These are phyloP conservation scores for Boletus sp. DNA, from an alignment of 768 basidiomycete genomes.

Conservation along the genomic window DNA sequence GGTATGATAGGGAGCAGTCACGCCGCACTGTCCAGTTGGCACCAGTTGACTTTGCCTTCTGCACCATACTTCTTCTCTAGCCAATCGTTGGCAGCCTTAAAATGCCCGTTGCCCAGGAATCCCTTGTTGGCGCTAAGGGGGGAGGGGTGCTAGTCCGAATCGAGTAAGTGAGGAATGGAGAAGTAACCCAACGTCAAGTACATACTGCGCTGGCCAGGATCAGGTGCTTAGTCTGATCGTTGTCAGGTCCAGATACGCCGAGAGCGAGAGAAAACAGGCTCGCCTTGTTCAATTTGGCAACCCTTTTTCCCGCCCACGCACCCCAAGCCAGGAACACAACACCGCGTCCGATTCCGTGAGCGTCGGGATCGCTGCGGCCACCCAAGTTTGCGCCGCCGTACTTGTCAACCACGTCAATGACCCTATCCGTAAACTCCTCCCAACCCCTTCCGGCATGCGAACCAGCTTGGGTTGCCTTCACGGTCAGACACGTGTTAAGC, in stretches of 20 bases:
- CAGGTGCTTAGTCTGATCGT: constrained; percentile 67
- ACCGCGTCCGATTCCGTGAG: constrained; percentile 61
- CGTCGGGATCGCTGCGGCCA: constrained; percentile 31
- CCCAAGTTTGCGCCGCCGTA: constrained; percentile 72
- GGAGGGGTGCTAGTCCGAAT: constrained; percentile 68
- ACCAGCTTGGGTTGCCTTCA: constrained; percentile 67
- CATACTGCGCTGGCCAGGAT: constrained; percentile 73
- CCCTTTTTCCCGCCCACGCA: constrained; percentile 78
- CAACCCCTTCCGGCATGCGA: constrained; percentile 87
- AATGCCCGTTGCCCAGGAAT: constrained; percentile 88
- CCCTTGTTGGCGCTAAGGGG: constrained; percentile 75
- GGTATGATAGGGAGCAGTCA: constrained; percentile 17
- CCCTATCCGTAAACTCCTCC: constrained; percentile 86
- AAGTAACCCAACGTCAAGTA: constrained; percentile 16
- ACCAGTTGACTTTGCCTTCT: constrained; percentile 74
- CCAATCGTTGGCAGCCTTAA: constrained; percentile 86
- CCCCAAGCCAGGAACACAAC: constrained; percentile 93
- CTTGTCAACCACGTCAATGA: constrained; percentile 72
- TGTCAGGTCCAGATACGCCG: constrained; percentile 19
- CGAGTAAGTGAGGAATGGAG: constrained; percentile 27
- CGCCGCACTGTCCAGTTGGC: constrained; percentile 37
- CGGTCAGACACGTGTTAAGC: constrained; percentile 91
- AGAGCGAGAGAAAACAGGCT: constrained; percentile 15
- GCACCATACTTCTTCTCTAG: constrained; percentile 72
- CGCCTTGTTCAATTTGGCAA: constrained; percentile 73